Evolutionary conservation across 176 grass and related monocot species (phyloP), one percentile per base, ranked within the genome.

Genomic region (Phoenix roebelenii): DNA sequence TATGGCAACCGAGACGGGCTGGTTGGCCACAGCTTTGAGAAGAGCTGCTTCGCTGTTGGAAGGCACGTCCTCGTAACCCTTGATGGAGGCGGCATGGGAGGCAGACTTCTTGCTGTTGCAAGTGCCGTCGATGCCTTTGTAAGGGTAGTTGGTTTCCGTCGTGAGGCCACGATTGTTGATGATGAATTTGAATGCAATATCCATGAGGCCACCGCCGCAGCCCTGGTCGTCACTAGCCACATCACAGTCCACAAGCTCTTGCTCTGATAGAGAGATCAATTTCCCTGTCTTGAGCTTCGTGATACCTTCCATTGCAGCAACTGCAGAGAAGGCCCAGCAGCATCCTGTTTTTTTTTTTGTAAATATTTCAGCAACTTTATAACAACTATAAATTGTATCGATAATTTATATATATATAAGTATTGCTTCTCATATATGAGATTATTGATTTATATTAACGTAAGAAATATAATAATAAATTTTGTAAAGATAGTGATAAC

Each of bases 281-380:
- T 25, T 69, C 0, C 85, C 85, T 7, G 71, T 87, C 10, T 28
- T 59, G 58, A 82, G 54, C 63, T 87, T 76, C 17, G 54, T 69
- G 12, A 87, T 59, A 2, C 85, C 85, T 51, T 87, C 85, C 54
- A 76, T 60, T 4, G 85, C 79, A 20, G 85, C 79, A 63, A 87
- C 79, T 9, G 75, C 85, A 15, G 85, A 79, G 79, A 87, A 87
- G 52, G 85, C 85, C 85, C 85, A 87, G 63, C 85, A 87, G 3
- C 75, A 79, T 3, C 84, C 84, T 87, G 66, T 20, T 20, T 20
- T 20, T 20, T 20, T 20, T 20, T 20, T 20, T 20, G 0, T 20
- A 20, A 20, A 20, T 20, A 20, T 20, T 20, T 20, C 20, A 20
- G 20, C 20, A 20, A 20, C 20, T 20, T 20, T 0, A 20, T 20